Evolutionary conservation across 108 stramenopile species (phyloP), one percentile per base, ranked within the genome.

Genomic region (Nannochloropsis salina): DNA sequence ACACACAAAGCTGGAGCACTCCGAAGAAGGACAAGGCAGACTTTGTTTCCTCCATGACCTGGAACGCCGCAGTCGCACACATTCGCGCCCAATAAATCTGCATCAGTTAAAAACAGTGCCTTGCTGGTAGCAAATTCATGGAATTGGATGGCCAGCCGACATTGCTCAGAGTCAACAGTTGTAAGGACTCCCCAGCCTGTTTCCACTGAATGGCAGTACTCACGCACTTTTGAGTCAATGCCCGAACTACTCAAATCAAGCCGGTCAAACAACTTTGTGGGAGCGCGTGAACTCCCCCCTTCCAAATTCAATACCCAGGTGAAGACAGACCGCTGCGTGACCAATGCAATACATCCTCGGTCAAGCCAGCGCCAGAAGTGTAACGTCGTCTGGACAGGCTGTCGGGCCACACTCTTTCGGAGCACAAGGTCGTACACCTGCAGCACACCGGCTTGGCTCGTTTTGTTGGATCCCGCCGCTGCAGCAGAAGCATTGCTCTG

Each of bases 61-160:
- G 15, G 2, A 74, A n/a, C 61, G 61, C n/a, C 61, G 61, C 61
- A 74, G 20, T 74, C n/a, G 15, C 61, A 15, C 61, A 74, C 61
- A 74, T 74, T 74, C 20, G 61, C 61, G n/a, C 61, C n/a, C 20
- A 74, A n/a, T n/a, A 74, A 74, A n/a, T 74, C 61, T 74, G 61
- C n/a, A n/a, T n/a, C 61, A 6, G 61, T n/a, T n/a, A n/a, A 15
- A 6, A 74, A 15, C 20, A 74, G 15, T 3, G n/a, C 61, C n/a
- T 74, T 74, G 61, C 6, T 2, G 2, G 20, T 74, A 1, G 20
- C 0, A 8, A 74, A n/a, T 15, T 74, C 3, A 74, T 74, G 61
- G n/a, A 74, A 74, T 74, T 74, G 61, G 3, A 74, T n/a, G 61
- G 61, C 6, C 61, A 74, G n/a, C 8, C 3, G 61, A 15, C 20